Percentiles rank a stretch among this genome's conserved stretches.
Evolutionary conservation across 257 asterid genomes (phyloP).

Genomic region (Solanum corneliomulleri): DNA sequence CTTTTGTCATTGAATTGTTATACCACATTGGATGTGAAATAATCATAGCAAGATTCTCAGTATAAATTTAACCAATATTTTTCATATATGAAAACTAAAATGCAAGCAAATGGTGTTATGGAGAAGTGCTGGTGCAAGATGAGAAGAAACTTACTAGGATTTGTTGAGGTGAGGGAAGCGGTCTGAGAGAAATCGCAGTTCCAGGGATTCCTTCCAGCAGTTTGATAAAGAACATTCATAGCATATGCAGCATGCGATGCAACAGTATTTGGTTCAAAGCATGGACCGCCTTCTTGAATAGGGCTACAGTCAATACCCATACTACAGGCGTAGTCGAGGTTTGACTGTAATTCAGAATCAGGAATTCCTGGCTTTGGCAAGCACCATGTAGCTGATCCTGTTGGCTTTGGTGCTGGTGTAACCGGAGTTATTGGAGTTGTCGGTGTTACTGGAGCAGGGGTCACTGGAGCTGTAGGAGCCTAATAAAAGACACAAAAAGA

Average conservation of each 20-base stretch:
- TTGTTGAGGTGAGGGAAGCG: conserved; percentile 35
- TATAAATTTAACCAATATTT: neutral
- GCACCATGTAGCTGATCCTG: conserved; percentile 45
- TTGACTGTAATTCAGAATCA: conserved; percentile 47
- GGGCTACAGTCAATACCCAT: conserved; percentile 65
- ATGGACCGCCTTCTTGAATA: conserved; percentile 63
- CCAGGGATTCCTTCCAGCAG: conserved; percentile 72
- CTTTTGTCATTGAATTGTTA: neutral
- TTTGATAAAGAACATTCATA: conserved; percentile 72
- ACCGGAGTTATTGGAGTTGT: conserved; percentile 12
- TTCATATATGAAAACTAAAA: neutral
- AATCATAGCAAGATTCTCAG: neutral
- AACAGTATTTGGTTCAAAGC: conserved; percentile 58
- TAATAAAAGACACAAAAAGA: conserved; percentile 2
- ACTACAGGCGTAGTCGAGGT: conserved; percentile 66
- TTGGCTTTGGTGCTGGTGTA: conserved; percentile 31
- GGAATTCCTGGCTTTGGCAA: conserved; percentile 44
- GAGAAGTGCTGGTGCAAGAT: neutral
- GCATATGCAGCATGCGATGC: conserved; percentile 71
- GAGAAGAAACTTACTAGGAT: conserved; percentile 54
- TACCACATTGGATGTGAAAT: neutral
- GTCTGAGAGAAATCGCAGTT: conserved; percentile 67
- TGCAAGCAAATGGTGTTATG: neutral
- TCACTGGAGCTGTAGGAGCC: conserved; percentile 39
- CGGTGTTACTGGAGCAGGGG: conserved; percentile 3